Evolutionary conservation across 192 early-diverging fungal species (phyloP), one percentile per base, ranked within the genome.

Genomic region (Rhizophagus clarus): DNA sequence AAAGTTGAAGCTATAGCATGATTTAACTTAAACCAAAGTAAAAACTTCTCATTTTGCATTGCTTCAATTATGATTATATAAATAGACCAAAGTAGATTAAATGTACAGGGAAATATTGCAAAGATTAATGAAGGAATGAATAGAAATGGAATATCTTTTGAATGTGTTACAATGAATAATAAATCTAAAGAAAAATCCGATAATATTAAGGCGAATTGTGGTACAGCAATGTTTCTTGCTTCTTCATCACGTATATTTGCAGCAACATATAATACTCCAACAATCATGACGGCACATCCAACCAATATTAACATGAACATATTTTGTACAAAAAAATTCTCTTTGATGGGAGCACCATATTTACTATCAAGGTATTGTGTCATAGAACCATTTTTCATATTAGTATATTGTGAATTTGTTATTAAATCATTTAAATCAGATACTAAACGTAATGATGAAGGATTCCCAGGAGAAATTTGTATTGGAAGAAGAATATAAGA

Each of bases 121-220:
- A 68, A 68, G 17, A 68, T 68, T 68, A 68, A 68, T 3, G 66
- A 32, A 34, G 66, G 66, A 68, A 68, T 31, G 31, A 68, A 68
- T 17, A 68, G 15, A 20, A 68, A 37, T 68, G 66, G 31, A 14
- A 68, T 20, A 68, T 68, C 66, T 20, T 68, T 29, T 5, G 66
- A 68, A 34, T 68, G 66, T 32, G 66, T 31, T 31, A 68, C 20
- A 20, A 68, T 9, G 31, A 68, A 68, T 32, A 68, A 32, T 32
- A 68, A 17, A 31, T 31, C 66, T 68, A 34, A 29, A 15, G 66
- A 68, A 68, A 68, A 68, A 68, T 68, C 66, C 7, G 31, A 20
- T 32, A 68, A 32, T 7, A 68, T 31, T 31, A 68, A 34, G 22
- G 66, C 66, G 3, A 68, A 68, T 31, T 68, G 66, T 29, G 32